A percentile compares a stretch with the other conserved stretches of the same genome.
Evolutionary conservation across 2,329 filamentous ascomycete species (phyloP).

Genomic region (Cladosporium sp.): DNA sequence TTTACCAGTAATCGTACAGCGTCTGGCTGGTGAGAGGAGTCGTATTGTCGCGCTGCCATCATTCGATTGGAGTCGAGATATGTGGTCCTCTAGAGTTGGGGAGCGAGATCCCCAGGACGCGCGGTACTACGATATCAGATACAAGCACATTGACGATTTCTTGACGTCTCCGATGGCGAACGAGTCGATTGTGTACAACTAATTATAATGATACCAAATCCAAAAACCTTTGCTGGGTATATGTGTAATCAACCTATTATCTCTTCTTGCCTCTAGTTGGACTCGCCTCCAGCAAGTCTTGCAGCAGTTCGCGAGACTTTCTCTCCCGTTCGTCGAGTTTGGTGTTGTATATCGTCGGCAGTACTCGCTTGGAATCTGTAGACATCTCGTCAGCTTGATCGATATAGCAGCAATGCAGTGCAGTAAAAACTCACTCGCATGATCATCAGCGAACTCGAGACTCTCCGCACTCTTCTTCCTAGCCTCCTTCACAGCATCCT

Average conservation of each 20-base stretch:
- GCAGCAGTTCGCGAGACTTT: slow-evolving; percentile 49
- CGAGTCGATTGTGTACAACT: not conserved
- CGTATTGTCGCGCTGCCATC: slow-evolving; percentile 35
- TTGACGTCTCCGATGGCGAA: not conserved
- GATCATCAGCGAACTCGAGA: slow-evolving; percentile 71
- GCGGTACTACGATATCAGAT: slow-evolving; percentile 28
- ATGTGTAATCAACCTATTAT: slow-evolving; percentile 8
- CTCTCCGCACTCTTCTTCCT: slow-evolving; percentile 68
- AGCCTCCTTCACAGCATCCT: slow-evolving; percentile 69
- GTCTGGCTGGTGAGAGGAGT: slow-evolving; percentile 15
- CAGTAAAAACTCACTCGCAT: slow-evolving; percentile 63
- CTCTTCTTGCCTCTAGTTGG: slow-evolving; percentile 31
- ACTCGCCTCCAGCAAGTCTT: slow-evolving; percentile 35
- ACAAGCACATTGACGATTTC: slow-evolving; percentile 17
- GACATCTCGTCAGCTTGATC: slow-evolving; percentile 1
- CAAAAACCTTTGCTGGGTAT: slow-evolving; percentile 12
- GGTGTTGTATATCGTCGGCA: slow-evolving; percentile 64
- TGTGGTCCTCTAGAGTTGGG: slow-evolving; percentile 16
- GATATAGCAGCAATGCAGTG: not conserved
- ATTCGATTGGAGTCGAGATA: slow-evolving; percentile 26
- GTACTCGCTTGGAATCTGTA: slow-evolving; percentile 53
- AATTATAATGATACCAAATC: not conserved
- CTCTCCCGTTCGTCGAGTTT: slow-evolving; percentile 61
- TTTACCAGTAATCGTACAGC: slow-evolving; percentile 37
- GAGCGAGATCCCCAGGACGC: not conserved